These are phyloP conservation scores for Ophiostoma piceae DNA, from an alignment of 2,329 filamentous ascomycete genomes.

Conservation along the genomic window DNA sequence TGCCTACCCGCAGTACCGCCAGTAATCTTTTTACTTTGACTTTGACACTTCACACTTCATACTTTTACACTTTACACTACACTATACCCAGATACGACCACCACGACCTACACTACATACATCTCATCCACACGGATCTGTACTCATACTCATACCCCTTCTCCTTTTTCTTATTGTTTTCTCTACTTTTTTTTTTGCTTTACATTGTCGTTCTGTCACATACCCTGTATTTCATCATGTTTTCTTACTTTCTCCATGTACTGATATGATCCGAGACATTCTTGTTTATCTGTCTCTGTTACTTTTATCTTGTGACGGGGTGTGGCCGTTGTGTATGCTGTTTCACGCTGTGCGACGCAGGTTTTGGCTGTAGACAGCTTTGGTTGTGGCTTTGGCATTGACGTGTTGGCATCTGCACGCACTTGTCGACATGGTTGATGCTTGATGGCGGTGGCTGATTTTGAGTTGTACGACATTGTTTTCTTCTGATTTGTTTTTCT, in stretches of 20 bases:
- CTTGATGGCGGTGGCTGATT: neutral
- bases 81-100: neutral
- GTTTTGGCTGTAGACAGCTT: neutral
- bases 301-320: slow-evolving; percentile 1
- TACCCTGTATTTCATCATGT: slow-evolving; percentile 1
- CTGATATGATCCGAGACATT: neutral
- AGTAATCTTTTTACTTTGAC: neutral
- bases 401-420: neutral
- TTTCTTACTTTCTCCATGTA: neutral
- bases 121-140: slow-evolving; percentile 13
- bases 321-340: slow-evolving; percentile 8
- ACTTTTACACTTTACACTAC: neutral
- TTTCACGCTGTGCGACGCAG: neutral
- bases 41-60: neutral
- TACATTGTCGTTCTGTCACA: neutral
- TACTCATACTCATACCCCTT: slow-evolving; percentile 4
- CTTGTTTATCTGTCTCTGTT: neutral
- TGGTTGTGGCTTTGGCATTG: neutral
- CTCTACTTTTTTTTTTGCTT: neutral
- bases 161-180: neutral
- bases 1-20: neutral
- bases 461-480: neutral
- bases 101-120: neutral
- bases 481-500: neutral
- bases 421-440: neutral